phyloP scores from a whole-genome alignment of 106 monocot species.

The Apostasia ramifera region DNA sequence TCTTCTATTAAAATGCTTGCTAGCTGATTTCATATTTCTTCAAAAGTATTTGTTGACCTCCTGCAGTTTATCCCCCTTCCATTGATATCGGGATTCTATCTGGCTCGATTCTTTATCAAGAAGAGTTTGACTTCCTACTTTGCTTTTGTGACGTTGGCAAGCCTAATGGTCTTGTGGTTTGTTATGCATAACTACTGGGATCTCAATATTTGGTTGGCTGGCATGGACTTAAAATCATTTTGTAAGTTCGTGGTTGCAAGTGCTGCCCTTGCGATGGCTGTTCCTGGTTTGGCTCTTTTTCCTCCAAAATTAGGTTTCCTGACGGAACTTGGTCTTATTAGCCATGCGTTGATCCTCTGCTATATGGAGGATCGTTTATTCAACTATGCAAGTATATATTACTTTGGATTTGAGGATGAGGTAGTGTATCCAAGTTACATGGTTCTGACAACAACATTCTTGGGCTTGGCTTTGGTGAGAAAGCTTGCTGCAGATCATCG shows the following conservation, averaged over 20 bases:
- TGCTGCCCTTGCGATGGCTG: conserved; percentile 64
- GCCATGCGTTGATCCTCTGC: conserved; percentile 81
- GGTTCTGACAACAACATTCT: conserved; percentile 68
- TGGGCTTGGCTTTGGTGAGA: conserved; percentile 74
- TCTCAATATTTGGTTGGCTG: conserved; percentile 97
- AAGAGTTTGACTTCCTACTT: conserved; percentile 78
- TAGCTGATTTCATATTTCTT: too few relatives aligned
- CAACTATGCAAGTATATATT: conserved; percentile 80
- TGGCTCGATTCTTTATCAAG: conserved; percentile 90
- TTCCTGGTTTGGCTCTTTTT: conserved; percentile 89
- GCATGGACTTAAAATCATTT: conserved; percentile 89
- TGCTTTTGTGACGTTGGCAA: conserved; percentile 62
- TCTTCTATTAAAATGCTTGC: too few relatives aligned
- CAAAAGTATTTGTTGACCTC: background rate
- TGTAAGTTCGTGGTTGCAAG: conserved; percentile 73
- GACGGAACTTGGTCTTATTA: conserved; percentile 73
- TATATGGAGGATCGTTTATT: conserved; percentile 92
- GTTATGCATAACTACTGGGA: conserved; percentile 91
- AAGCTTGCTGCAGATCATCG: conserved; percentile 58
- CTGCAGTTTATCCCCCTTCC: conserved; percentile 91
- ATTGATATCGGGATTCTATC: conserved; percentile 74
- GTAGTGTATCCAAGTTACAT: conserved; percentile 97
- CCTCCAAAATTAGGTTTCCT: conserved; percentile 71
- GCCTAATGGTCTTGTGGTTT: conserved; percentile 96
- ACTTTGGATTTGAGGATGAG: conserved; percentile 91